Evolutionary conservation across 768 basidiomycete genomes (phyloP), one percentile per base, ranked within the genome.

Genomic region (Mycena filopes): DNA sequence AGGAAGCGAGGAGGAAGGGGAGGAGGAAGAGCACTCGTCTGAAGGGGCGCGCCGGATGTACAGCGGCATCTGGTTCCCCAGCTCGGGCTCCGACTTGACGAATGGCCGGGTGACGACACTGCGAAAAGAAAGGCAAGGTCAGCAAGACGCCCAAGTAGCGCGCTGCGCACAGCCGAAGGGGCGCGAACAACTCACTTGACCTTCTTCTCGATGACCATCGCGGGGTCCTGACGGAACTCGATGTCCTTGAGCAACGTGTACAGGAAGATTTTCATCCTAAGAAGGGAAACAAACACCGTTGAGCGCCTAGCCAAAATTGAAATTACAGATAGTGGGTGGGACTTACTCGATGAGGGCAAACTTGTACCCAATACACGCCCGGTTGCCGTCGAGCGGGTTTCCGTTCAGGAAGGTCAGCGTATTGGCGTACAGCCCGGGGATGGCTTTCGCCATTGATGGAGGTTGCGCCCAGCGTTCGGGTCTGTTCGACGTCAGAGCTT

Each of bases 331-430:
- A 56, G 59, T 28, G 25, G 50, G 11, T 41, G 40, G 36, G n/a
- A 84, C 87, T 78, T 72, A 88, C 88, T 89, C 86, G 36, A 81
- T 78, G 62, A 89, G 65, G 18, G 87, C 87, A 70, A 89, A 90
- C 69, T 81, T 82, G 73, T 83, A 88, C 16, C 89, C 86, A 68
- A 89, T 88, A 66, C 86, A 87, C 21, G 86, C 86, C 33, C 88
- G 80, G 70, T 84, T 83, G 61, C 86, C 88, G 54, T 79, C 79
- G 31, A 80, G 69, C 1, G 80, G 76, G 62, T 80, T 83, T n/a
- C 85, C 84, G 63, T 83, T 83, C 36, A 88, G 77, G 74, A 89
- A 90, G 20, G 87, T 87, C 60, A 89, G 66, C 23, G 79, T 83
- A 61, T 85, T 83, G 1, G 83, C 79, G 71, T 83, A 86, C 62